phyloP scores from a whole-genome alignment of 768 basidiomycete genomes.

The Daedaleopsis nitida region DNA sequence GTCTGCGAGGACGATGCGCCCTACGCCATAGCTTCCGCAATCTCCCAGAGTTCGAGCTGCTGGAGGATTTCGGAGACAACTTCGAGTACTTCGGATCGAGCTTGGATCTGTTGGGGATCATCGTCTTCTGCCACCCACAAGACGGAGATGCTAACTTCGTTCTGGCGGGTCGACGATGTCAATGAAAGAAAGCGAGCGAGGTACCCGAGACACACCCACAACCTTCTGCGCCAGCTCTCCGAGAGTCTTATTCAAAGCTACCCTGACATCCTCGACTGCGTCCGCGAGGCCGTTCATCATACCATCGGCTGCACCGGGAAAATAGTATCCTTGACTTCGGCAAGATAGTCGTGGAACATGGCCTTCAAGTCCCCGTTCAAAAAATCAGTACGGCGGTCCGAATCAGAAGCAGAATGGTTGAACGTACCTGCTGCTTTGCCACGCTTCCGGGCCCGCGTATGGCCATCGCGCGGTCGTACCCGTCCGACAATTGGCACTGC shows the following conservation, averaged over 20 bases:
- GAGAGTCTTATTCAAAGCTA: conserved; percentile 47
- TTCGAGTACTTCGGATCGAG: conserved; percentile 41
- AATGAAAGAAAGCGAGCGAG: neutral
- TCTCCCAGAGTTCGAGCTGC: conserved; percentile 48
- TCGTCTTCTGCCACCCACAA: conserved; percentile 61
- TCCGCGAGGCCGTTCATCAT: conserved; percentile 48
- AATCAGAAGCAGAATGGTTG: neutral
- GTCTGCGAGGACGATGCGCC: no score
- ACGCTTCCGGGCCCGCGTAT: conserved; percentile 59
- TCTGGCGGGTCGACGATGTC: no score
- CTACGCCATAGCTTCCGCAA: conserved; percentile 32
- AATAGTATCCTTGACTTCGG: conserved; percentile 46
- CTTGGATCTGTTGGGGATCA: conserved; percentile 45
- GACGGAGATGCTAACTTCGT: conserved; percentile 57
- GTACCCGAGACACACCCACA: neutral
- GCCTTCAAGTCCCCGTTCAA: conserved; percentile 33
- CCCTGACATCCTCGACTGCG: conserved; percentile 52
- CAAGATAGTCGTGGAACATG: conserved; percentile 48
- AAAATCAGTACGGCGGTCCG: neutral
- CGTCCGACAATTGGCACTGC: conserved; percentile 50
- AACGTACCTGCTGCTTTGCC: conserved; percentile 55
- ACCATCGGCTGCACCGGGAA: conserved; percentile 54
- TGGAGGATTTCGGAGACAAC: conserved; percentile 39
- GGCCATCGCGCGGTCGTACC: conserved; percentile 55
- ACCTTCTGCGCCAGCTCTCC: conserved; percentile 59